Evolutionary conservation across 1,139 yeast genomes (phyloP), one percentile per base, ranked within the genome.

Genomic region (Nakaseomyces glabratus): DNA sequence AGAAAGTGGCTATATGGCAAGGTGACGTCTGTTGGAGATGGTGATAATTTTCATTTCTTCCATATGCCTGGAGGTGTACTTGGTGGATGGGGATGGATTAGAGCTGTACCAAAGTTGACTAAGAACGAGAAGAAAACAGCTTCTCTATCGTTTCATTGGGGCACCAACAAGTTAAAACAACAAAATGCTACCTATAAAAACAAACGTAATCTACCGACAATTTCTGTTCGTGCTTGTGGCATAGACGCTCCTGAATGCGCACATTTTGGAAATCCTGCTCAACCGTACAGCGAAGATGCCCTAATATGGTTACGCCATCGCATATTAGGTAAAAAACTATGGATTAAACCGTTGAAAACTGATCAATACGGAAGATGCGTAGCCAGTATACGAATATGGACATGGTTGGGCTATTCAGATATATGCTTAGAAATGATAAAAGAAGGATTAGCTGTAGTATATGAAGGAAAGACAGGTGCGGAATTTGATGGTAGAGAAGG

Each of bases 191-290:
- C 28, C 4, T 49, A 42, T 26, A 75, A 73, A 47, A 76, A 74
- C 45, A 69, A 73, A 48, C 72, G 84, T 2, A 61, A 73, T 19
- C 38, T 55, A 10, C 50, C 57, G 7, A 57, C 62, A 68, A 72
- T 57, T 18, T 46, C 62, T 60, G 73, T 93, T 10, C 65, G 99
- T 33, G 60, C 90, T 20, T 82, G 93, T 57, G 99, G 97, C 0
- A 77, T 90, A n/a, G 99, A 90, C 65, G 98, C 99, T 0, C 99
- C 99, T 1, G 99, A 90, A 55, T 63, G 93, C 28, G 73, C 94
- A 2, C 97, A 90, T 63, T 90, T 85, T 61, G 99, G 99, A 1
- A 82, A 82, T 44, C 88, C 94, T 0, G 82, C 95, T 0, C 98
- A 90, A 54, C 93, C 93, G 0, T 81, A 62, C 52, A 74, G 94